Evolutionary conservation across 139 green algal genomes (phyloP).

Genomic region (Micromonas pusilla): DNA sequence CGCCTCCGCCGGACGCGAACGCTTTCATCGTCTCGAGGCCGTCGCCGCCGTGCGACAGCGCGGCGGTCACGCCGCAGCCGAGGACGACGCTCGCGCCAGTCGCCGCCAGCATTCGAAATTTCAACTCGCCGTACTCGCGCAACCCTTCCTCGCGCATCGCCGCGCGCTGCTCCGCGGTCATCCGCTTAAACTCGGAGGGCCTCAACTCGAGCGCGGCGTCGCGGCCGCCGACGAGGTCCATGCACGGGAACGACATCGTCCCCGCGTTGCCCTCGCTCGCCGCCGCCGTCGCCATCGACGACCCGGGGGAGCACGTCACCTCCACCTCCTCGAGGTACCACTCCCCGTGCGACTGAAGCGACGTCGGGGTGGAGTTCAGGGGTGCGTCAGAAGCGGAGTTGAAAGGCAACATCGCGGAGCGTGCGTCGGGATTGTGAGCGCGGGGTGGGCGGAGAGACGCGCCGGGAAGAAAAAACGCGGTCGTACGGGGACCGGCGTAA

Average conservation of each 20-base stretch:
- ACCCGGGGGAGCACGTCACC: not conserved
- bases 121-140: conserved; percentile 1
- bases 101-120: not conserved
- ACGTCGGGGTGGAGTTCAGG: too few species aligned
- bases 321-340: not conserved
- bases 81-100: not conserved
- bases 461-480: too few species aligned
- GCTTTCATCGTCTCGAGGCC: not conserved
- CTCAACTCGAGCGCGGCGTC: not conserved
- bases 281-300: not conserved
- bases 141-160: not conserved
- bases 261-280: not conserved
- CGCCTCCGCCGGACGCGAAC: conserved; percentile 1
- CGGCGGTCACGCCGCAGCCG: not conserved
- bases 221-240: not conserved
- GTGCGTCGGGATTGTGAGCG: too few species aligned
- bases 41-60: not conserved
- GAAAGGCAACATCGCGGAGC: too few species aligned
- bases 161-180: not conserved
- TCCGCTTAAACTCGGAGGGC: not conserved
- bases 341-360: too few species aligned
- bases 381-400: too few species aligned
- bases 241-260: not conserved
- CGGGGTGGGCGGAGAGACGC: too few species aligned
- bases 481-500: too few species aligned